phyloP scores from a whole-genome alignment of 441 rosid species.

The Corymbia calophylla region DNA sequence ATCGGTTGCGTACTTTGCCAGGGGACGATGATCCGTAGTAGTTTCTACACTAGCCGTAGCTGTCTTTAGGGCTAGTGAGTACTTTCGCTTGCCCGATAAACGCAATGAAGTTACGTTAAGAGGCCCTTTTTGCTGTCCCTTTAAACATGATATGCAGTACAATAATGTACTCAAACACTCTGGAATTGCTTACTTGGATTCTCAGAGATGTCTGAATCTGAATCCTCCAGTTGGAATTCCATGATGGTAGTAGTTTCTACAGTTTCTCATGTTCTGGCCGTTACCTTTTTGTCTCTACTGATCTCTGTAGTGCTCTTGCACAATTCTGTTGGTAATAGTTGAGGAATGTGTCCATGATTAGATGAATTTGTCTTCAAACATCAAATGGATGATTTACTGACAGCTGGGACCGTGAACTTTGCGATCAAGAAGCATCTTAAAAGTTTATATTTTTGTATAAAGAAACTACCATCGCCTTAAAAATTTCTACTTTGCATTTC shows the following conservation, averaged over 20 bases:
- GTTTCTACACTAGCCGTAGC: background rate
- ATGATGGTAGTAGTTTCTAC: background rate
- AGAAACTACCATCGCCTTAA: background rate
- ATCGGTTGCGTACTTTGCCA: slow-evolving; percentile 50
- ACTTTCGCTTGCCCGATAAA: slow-evolving; percentile 1
- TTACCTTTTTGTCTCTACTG: background rate
- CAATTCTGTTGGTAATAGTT: background rate
- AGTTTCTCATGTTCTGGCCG: background rate
- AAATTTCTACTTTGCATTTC: background rate
- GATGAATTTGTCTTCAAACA: background rate
- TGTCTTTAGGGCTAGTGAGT: background rate
- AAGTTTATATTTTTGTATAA: background rate
- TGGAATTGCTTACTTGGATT: background rate
- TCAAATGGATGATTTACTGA: background rate
- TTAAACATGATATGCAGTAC: background rate
- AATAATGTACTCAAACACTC: background rate
- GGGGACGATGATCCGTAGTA: slow-evolving; percentile 22
- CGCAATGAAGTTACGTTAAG: background rate
- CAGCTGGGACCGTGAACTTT: background rate
- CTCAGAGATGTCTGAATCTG: background rate
- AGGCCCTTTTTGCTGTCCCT: background rate
- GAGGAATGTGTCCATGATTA: background rate
- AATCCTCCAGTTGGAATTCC: background rate
- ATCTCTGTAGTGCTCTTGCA: background rate
- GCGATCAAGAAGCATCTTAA: background rate